Base-by-base conservation (phyloP, 2,329 filamentous ascomycete species). In the Cladosporium sp. region DNA sequence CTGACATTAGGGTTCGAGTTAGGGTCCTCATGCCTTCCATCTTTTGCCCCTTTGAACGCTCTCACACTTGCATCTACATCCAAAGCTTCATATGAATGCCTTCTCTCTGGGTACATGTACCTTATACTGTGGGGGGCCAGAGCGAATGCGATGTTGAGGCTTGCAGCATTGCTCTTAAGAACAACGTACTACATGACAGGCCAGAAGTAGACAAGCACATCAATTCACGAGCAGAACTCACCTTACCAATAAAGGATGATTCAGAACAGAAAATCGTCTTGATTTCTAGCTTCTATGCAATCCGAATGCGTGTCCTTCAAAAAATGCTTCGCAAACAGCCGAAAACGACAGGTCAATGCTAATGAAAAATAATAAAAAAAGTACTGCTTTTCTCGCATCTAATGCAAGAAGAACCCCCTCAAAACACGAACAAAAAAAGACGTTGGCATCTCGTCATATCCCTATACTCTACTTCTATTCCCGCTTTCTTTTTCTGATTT, bases 391-490 rank as follows among this genome's bases (percentile, higher is more conserved):
- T 12, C n/a, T 47, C 12, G 41, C 41, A 21, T 47, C 41, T 47
- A 47, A 21, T 47, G 41, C 41, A 47, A 21, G 41, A 47, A 21
- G 15, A 10, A 3, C 3, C 41, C 41, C 41, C 41, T 24, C n/a
- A 10, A 10, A 44, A 44, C 38, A 44, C 38, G 38, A 47, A 21
- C 8, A 47, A 47, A 47, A 44, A 47, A 21, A 47, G n/a, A 47
- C n/a, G 41, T 47, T 47, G 41, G 41, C 41, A 47, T 47, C 41
- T 47, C 41, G 41, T 47, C 41, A 47, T 47, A 47, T 47, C 41
- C 41, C n/a, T 47, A 24, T 21, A 47, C n/a, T 47, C 41, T 47
- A 47, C 41, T 47, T 47, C 41, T 47, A 47, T 47, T 21, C 41
- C 41, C n/a, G 3, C n/a, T 21, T 47, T 44, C 7, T 44, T 44